These are phyloP conservation scores for Endocarpon pusillum DNA, from an alignment of 495 filamentous ascomycete genomes.

Conservation along the genomic window DNA sequence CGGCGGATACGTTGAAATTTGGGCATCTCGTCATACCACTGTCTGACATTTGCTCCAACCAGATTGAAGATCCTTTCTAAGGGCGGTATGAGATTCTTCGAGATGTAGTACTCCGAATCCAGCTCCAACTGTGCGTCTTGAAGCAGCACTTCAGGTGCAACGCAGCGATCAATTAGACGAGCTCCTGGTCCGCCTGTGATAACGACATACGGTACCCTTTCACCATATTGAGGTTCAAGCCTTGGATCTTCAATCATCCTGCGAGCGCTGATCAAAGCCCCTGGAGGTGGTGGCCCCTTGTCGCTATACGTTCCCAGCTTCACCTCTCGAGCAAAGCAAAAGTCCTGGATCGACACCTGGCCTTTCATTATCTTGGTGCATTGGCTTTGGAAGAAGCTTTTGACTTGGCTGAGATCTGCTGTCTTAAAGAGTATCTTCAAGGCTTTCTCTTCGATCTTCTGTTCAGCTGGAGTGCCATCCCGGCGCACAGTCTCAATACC, in stretches of 20 bases:
- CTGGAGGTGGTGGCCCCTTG: slow-evolving; percentile 61
- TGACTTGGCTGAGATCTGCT: slow-evolving; percentile 75
- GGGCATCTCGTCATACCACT: slow-evolving; percentile 96
- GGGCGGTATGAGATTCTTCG: slow-evolving; percentile 87
- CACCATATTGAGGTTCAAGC: slow-evolving; percentile 84
- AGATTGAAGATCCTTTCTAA: slow-evolving; percentile 94
- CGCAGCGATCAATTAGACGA: slow-evolving; percentile 74
- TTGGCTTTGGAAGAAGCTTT: slow-evolving; percentile 76
- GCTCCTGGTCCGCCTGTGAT: slow-evolving; percentile 74
- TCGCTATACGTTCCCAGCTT: slow-evolving; percentile 81
- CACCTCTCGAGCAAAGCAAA: slow-evolving; percentile 86
- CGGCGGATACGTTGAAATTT: slow-evolving; percentile 60
- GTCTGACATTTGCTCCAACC: slow-evolving; percentile 76
- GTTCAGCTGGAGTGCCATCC: slow-evolving; percentile 87
- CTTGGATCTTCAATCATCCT: slow-evolving; percentile 75
- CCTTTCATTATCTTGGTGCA: slow-evolving; percentile 89
- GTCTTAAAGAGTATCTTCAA: slow-evolving; percentile 81
- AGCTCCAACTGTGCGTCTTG: slow-evolving; percentile 58
- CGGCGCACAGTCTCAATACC: slow-evolving; percentile 93
- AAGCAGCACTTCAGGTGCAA: slow-evolving; percentile 71
- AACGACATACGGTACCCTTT: slow-evolving; percentile 88
- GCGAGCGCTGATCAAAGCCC: slow-evolving; percentile 68
- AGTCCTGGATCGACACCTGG: slow-evolving; percentile 79
- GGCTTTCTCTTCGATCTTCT: slow-evolving; percentile 93
- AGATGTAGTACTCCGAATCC: slow-evolving; percentile 95